These are phyloP conservation scores for Tremella fuciformis DNA, from an alignment of 768 basidiomycete species.

Conservation along the genomic window DNA sequence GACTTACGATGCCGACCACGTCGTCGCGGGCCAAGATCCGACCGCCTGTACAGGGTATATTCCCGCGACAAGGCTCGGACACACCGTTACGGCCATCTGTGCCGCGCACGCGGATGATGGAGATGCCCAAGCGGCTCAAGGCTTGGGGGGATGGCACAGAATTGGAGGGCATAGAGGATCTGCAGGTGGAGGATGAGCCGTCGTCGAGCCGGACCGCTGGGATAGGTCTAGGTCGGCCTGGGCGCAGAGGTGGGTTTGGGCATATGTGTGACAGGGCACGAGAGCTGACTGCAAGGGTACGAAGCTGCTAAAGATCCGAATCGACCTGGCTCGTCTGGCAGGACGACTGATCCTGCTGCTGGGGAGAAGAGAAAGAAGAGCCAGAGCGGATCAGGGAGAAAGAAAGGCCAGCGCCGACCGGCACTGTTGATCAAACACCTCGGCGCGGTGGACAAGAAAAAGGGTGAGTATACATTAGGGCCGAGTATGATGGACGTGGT, in stretches of 20 bases:
- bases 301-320: conserved; percentile 41
- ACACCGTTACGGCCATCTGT: conserved; percentile 5
- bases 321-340: neutral
- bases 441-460: conserved; percentile 46
- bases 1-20: conserved; percentile 83
- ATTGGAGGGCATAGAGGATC: conserved; percentile 80
- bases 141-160: conserved; percentile 67
- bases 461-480: conserved; percentile 43
- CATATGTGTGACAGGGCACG: neutral
- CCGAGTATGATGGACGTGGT: neutral
- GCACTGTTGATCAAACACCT: conserved; percentile 46
- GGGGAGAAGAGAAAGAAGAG: conserved; percentile 4
- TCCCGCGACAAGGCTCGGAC: neutral
- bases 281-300: conserved; percentile 1
- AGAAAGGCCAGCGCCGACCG: conserved; percentile 23
- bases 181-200: conserved; percentile 79
- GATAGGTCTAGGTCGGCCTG: conserved; percentile 2
- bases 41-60: conserved; percentile 58
- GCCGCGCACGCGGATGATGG: conserved; percentile 21
- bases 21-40: conserved; percentile 68
- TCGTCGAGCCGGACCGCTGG: neutral
- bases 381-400: neutral
- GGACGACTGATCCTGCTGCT: neutral
- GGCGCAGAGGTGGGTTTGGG: neutral
- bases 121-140: conserved; percentile 23